These are phyloP conservation scores for Phytophthora macrochlamydospora DNA, from an alignment of 352 stramenopile species.

Conservation along the genomic window DNA sequence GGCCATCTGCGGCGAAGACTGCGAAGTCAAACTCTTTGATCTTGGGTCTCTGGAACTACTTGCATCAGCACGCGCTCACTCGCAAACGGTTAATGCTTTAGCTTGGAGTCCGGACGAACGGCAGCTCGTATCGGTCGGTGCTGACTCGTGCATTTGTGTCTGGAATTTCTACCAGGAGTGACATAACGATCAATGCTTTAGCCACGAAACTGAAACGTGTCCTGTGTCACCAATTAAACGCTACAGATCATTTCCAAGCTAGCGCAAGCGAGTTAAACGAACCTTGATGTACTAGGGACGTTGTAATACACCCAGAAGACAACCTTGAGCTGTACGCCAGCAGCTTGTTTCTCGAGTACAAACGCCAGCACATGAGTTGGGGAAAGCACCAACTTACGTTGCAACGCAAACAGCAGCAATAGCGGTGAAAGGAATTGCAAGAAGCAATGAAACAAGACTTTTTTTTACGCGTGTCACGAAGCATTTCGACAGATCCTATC, in stretches of 20 bases:
- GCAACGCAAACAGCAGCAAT: neutral
- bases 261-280: neutral
- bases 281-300: neutral
- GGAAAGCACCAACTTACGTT: constrained; percentile 16
- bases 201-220: neutral
- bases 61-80: constrained; percentile 65
- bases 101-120: constrained; percentile 91
- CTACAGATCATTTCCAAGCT: no score
- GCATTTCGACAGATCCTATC: neutral
- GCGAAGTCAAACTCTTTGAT: constrained; percentile 83
- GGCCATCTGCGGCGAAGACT: constrained; percentile 82
- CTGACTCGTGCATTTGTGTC: constrained; percentile 89
- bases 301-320: constrained; percentile 31
- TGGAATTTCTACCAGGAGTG: constrained; percentile 89
- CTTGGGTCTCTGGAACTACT: constrained; percentile 49
- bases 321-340: constrained; percentile 29
- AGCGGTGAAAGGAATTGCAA: neutral
- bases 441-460: neutral
- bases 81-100: constrained; percentile 69
- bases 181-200: neutral
- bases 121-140: constrained; percentile 91
- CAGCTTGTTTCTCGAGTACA: constrained; percentile 34
- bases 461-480: neutral
- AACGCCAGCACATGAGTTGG: constrained; percentile 30
- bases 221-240: neutral